phyloP scores from a whole-genome alignment of 2,329 filamentous ascomycete genomes.

The Clonostachys chloroleuca region DNA sequence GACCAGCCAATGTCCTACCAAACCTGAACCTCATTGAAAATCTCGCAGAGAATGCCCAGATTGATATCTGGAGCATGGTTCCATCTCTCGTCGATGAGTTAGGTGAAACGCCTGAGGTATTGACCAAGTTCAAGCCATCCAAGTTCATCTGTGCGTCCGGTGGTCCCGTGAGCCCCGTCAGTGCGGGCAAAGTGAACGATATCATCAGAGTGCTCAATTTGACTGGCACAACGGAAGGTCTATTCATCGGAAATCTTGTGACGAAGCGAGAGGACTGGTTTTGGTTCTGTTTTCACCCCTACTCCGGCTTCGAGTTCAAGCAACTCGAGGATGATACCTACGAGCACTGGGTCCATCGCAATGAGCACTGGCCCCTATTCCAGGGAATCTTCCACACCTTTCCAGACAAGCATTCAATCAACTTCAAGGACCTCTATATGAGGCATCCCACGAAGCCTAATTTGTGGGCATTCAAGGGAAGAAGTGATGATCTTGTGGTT shows the following conservation, averaged over 20 bases:
- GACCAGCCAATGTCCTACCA: constrained; percentile 23
- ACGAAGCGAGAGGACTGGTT: constrained; percentile 18
- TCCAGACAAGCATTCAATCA: constrained; percentile 30
- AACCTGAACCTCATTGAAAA: constrained; percentile 25
- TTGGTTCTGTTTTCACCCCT: constrained; percentile 24
- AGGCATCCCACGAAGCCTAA: constrained; percentile 22
- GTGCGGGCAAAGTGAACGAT: constrained; percentile 19
- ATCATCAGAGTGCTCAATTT: constrained; percentile 23
- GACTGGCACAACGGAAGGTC: constrained; percentile 24
- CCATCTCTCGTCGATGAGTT: constrained; percentile 26
- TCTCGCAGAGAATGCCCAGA: constrained; percentile 21
- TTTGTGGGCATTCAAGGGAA: constrained; percentile 26
- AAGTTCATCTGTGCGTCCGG: constrained; percentile 30
- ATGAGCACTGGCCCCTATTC: constrained; percentile 10
- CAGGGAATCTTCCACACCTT: constrained; percentile 35
- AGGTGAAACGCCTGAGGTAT: constrained; percentile 18
- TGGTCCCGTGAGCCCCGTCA: constrained; percentile 17
- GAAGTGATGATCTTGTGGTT: constrained; percentile 32
- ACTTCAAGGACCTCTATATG: constrained; percentile 37
- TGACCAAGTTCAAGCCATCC: constrained; percentile 19
- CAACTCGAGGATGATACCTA: constrained; percentile 18
- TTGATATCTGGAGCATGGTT: constrained; percentile 31
- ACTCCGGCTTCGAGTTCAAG: constrained; percentile 25
- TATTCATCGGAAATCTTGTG: constrained; percentile 24
- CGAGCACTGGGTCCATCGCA: constrained; percentile 23